These are phyloP conservation scores for Solanum medicagineum DNA, from an alignment of 257 asterid genomes.

Conservation along the genomic window DNA sequence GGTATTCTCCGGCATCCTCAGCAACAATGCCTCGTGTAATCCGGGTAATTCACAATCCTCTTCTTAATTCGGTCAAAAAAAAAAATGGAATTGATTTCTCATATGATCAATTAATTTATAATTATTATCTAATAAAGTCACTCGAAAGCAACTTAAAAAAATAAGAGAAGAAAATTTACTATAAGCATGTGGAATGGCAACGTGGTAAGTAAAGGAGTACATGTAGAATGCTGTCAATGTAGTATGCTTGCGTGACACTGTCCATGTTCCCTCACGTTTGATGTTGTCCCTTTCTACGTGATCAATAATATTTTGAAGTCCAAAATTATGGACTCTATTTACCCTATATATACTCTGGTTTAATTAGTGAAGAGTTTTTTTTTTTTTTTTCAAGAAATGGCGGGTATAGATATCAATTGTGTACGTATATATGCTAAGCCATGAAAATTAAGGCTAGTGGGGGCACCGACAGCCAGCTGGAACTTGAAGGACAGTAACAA, in stretches of 20 bases:
- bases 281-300: constrained; percentile 21
- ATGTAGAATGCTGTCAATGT: not conserved
- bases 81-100: not conserved
- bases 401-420: not conserved
- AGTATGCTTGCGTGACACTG: not conserved
- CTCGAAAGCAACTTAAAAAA: not conserved
- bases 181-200: not conserved
- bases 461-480: not conserved
- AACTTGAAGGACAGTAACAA: not conserved
- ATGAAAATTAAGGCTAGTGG: not conserved
- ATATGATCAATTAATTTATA: not conserved
- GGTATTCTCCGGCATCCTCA: constrained; percentile 61
- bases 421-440: not conserved
- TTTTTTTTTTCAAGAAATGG: not conserved
- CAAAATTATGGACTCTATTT: not conserved
- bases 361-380: not conserved
- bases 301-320: not conserved
- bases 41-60: constrained; percentile 36
- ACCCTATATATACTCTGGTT: not conserved
- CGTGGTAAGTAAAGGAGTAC: not conserved
- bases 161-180: not conserved
- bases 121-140: not conserved
- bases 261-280: constrained; percentile 7
- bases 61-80: not conserved
- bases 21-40: constrained; percentile 61